Percentiles rank a stretch among this genome's conserved stretches.
Evolutionary conservation across 352 stramenopile species (phyloP).

Genomic region (Plasmopara viticola): DNA sequence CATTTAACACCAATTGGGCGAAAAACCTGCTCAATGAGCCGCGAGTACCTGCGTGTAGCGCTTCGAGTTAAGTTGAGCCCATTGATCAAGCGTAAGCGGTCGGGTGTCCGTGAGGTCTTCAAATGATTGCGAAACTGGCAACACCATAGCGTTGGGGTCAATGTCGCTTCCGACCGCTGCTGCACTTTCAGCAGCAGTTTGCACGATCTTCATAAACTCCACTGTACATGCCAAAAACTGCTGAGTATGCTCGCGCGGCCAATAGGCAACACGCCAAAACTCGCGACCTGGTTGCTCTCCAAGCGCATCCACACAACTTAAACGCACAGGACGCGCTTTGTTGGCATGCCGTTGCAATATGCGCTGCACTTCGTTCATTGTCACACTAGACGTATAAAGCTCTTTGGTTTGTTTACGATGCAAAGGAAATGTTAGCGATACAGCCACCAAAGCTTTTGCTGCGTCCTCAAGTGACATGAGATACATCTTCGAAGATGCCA

Average conservation of each 20-base stretch:
- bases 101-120: slow-evolving; percentile 50
- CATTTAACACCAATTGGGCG: neutral
- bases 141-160: slow-evolving; percentile 19
- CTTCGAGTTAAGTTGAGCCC: slow-evolving; percentile 44
- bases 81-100: slow-evolving; percentile 44
- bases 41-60: slow-evolving; percentile 38
- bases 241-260: slow-evolving; percentile 36
- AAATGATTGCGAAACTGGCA: slow-evolving; percentile 44
- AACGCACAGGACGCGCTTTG: slow-evolving; percentile 29
- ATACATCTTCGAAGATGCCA: slow-evolving; percentile 39
- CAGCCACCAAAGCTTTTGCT: slow-evolving; percentile 42
- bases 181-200: slow-evolving; percentile 17
- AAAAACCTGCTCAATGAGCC: slow-evolving; percentile 2
- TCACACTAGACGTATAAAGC: slow-evolving; percentile 41
- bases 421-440: slow-evolving; percentile 51
- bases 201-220: slow-evolving; percentile 28
- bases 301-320: slow-evolving; percentile 40
- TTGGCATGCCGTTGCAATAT: slow-evolving; percentile 32
- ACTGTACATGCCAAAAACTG: slow-evolving; percentile 46
- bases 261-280: slow-evolving; percentile 58
- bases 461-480: slow-evolving; percentile 51
- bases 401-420: slow-evolving; percentile 35
- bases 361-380: slow-evolving; percentile 40
- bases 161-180: slow-evolving; percentile 11
- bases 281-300: slow-evolving; percentile 29